These are phyloP conservation scores for Hypoxylon sp. DNA, from an alignment of 2,329 filamentous ascomycete genomes.

Conservation along the genomic window DNA sequence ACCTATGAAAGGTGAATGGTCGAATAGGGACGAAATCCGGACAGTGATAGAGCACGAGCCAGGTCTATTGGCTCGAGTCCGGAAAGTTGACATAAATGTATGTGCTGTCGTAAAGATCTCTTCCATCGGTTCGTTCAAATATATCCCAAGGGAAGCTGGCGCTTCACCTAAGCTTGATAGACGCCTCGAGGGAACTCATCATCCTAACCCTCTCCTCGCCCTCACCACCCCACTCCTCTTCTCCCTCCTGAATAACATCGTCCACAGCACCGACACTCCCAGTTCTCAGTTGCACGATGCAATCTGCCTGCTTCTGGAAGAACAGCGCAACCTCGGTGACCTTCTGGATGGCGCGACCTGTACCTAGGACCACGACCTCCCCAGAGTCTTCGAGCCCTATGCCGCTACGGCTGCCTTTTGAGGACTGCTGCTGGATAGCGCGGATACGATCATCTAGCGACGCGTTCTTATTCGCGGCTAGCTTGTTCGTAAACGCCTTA, in stretches of 20 bases:
- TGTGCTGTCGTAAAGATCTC: not conserved
- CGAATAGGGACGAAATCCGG: not conserved
- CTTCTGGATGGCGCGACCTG: conserved; percentile 75
- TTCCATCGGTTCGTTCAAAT: no score
- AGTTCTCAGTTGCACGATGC: conserved; percentile 70
- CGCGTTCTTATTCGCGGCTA: conserved; percentile 63
- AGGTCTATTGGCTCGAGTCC: not conserved
- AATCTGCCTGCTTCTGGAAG: conserved; percentile 73
- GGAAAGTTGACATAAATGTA: not conserved
- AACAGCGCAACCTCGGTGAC: conserved; percentile 72
- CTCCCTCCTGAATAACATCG: conserved; percentile 67
- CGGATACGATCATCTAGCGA: conserved; percentile 62
- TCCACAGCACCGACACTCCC: conserved; percentile 75
- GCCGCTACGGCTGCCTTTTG: conserved; percentile 49
- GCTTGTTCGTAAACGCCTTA: conserved; percentile 48
- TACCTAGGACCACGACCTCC: conserved; percentile 72
- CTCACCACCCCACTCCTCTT: conserved; percentile 47
- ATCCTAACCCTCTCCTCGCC: conserved; percentile 59
- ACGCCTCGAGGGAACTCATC: conserved; percentile 66
- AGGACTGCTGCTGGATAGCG: conserved; percentile 53
- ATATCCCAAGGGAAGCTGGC: not conserved
- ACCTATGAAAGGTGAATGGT: not conserved
- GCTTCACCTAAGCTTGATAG: conserved; percentile 60
- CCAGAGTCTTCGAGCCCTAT: conserved; percentile 55
- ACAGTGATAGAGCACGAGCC: not conserved